Evolutionary conservation across 2,329 filamentous ascomycete species (phyloP).

Genomic region (Aspergillus sp.): DNA sequence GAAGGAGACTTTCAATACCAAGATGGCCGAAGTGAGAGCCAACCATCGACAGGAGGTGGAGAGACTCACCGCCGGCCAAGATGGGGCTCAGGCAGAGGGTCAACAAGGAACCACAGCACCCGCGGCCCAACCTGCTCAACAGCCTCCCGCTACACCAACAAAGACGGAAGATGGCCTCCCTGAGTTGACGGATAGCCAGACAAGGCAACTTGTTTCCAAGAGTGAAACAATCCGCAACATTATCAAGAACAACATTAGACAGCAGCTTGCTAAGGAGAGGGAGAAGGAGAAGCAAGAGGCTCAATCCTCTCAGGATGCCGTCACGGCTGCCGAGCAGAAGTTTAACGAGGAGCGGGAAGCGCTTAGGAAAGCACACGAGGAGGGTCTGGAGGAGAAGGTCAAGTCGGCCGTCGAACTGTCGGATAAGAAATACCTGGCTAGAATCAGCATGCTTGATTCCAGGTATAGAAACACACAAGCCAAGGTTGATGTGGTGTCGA

Average conservation of each 20-base stretch:
- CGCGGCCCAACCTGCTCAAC: slow-evolving; percentile 19
- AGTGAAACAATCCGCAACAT: slow-evolving; percentile 52
- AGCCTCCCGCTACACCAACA: slow-evolving; percentile 29
- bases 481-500: slow-evolving; percentile 76
- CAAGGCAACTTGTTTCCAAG: slow-evolving; percentile 49
- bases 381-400: slow-evolving; percentile 58
- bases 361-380: slow-evolving; percentile 51
- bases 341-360: slow-evolving; percentile 42
- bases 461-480: slow-evolving; percentile 63
- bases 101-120: slow-evolving; percentile 24
- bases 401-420: slow-evolving; percentile 67
- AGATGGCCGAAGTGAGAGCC: slow-evolving; percentile 58
- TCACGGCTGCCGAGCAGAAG: slow-evolving; percentile 40
- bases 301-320: slow-evolving; percentile 35
- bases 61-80: slow-evolving; percentile 45
- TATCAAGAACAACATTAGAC: slow-evolving; percentile 59
- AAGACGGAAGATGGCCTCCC: slow-evolving; percentile 37
- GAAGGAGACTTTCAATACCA: slow-evolving; percentile 69
- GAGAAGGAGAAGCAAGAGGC: slow-evolving; percentile 42
- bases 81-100: not conserved
- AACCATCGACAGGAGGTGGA: slow-evolving; percentile 52
- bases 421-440: slow-evolving; percentile 71
- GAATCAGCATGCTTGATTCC: slow-evolving; percentile 77
- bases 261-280: slow-evolving; percentile 40
- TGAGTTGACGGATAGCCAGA: slow-evolving; percentile 51